Conservation (phyloP, 805 yeast species). For the Kuraishia hungarica region DNA sequence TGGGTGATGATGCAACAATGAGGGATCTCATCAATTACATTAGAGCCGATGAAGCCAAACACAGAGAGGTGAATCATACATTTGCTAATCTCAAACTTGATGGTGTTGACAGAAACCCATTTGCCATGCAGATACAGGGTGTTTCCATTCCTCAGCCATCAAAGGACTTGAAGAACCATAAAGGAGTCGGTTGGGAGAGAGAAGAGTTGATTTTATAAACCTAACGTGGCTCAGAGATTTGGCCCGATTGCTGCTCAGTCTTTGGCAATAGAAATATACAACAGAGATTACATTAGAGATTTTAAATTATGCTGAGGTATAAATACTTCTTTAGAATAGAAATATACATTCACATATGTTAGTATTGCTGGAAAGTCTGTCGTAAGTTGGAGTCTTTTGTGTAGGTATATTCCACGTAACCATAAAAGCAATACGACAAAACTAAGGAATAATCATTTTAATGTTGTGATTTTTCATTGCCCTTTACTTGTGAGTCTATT, state of each 20-base stretch:
- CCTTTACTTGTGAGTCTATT: too few relatives aligned
- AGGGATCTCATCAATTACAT: slow-evolving; percentile 51
- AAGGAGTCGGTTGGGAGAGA: slow-evolving; percentile 25
- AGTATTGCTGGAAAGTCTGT: too few relatives aligned
- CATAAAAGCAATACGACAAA: too few relatives aligned
- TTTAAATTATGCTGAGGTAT: too few relatives aligned
- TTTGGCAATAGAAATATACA: neutral
- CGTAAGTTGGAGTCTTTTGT: too few relatives aligned
- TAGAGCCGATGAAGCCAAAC: slow-evolving; percentile 74
- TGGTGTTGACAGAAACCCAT: slow-evolving; percentile 56
- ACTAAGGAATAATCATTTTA: too few relatives aligned
- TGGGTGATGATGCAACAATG: slow-evolving; percentile 42
- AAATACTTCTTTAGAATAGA: too few relatives aligned
- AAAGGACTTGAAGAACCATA: slow-evolving; percentile 14
- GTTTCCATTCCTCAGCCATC: slow-evolving; percentile 19
- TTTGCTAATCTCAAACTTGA: slow-evolving; percentile 48
- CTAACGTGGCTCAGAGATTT: neutral
- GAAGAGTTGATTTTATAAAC: slow-evolving; percentile 17
- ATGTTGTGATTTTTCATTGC: too few relatives aligned
- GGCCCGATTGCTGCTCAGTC: neutral
- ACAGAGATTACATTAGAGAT: too few relatives aligned
- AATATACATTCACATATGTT: too few relatives aligned
- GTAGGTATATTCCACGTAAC: too few relatives aligned
- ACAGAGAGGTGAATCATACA: slow-evolving; percentile 73
- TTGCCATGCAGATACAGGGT: slow-evolving; percentile 35